phyloP scores from a whole-genome alignment of 2,329 filamentous ascomycete species.

The Pseudopithomyces maydicus region DNA sequence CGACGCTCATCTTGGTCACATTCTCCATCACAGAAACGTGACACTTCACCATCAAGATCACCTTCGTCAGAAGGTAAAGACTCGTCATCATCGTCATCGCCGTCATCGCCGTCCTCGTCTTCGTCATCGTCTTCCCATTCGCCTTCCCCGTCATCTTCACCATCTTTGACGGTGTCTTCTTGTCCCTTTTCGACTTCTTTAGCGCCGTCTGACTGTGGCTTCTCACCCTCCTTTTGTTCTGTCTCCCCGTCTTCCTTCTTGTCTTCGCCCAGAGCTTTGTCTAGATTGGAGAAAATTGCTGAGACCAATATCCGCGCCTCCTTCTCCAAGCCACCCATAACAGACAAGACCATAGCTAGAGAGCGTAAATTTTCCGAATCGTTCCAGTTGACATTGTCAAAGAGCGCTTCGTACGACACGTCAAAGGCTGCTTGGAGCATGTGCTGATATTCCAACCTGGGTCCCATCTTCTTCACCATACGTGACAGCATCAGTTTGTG shows the following conservation, averaged over 20 bases:
- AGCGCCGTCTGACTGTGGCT: neutral
- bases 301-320: slow-evolving; percentile 22
- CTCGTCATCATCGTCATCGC: neutral
- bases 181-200: neutral
- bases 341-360: slow-evolving; percentile 20
- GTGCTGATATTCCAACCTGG: neutral
- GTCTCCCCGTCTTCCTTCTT: neutral
- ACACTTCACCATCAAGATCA: neutral
- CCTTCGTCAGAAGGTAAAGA: slow-evolving; percentile 1
- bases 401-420: neutral
- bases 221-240: neutral
- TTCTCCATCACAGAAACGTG: slow-evolving; percentile 5
- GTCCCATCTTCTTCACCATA: slow-evolving; percentile 2
- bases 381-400: slow-evolving; percentile 11
- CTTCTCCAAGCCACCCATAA: slow-evolving; percentile 17
- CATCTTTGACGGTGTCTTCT: neutral
- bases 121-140: neutral
- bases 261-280: slow-evolving; percentile 7
- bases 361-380: slow-evolving; percentile 14
- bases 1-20: slow-evolving; percentile 4
- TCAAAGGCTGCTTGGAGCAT: neutral
- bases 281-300: slow-evolving; percentile 18
- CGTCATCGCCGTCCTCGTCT: neutral
- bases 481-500: neutral
- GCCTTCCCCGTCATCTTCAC: neutral